Conservation (phyloP, 108 stramenopile species). For the Cyclotella distinguenda region DNA sequence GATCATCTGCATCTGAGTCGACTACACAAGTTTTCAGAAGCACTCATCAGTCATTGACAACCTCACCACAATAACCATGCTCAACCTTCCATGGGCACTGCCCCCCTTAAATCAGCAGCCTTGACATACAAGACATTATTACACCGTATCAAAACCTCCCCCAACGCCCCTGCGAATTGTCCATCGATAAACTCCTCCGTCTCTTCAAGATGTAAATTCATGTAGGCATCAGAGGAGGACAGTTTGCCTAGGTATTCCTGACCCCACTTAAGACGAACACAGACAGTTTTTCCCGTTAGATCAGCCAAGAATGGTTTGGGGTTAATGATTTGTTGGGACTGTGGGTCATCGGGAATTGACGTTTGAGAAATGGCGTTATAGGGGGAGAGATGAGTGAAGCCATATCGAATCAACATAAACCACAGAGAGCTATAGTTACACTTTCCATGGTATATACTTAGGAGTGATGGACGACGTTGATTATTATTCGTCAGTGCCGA, state of each 20-base stretch:
- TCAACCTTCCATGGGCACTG: conserved; percentile 22
- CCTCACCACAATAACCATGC: neutral
- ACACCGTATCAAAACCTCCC: conserved; percentile 97
- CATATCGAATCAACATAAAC: too few species aligned
- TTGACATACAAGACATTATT: conserved; percentile 98
- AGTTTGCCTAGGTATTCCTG: conserved; percentile 96
- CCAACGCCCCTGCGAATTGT: conserved; percentile 90
- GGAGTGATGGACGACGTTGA: too few species aligned
- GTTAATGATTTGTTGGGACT: conserved; percentile 91
- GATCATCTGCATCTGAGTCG: too few species aligned
- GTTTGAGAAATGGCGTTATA: too few species aligned
- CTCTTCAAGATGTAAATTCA: conserved; percentile 92
- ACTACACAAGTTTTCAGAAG: too few species aligned
- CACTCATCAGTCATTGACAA: too few species aligned
- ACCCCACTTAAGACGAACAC: conserved; percentile 99
- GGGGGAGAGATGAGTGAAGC: neutral
- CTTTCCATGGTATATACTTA: too few species aligned
- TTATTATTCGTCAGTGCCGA: too few species aligned
- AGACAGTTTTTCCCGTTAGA: conserved; percentile 89
- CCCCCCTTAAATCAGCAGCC: conserved; percentile 50
- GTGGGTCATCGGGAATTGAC: too few species aligned
- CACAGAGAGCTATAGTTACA: too few species aligned
- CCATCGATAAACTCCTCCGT: conserved; percentile 97
- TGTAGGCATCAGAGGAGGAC: conserved; percentile 92
- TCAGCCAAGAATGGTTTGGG: conserved; percentile 97